Conservation (phyloP, 1,284 basidiomycete genomes). For the Cerrena zonata region DNA sequence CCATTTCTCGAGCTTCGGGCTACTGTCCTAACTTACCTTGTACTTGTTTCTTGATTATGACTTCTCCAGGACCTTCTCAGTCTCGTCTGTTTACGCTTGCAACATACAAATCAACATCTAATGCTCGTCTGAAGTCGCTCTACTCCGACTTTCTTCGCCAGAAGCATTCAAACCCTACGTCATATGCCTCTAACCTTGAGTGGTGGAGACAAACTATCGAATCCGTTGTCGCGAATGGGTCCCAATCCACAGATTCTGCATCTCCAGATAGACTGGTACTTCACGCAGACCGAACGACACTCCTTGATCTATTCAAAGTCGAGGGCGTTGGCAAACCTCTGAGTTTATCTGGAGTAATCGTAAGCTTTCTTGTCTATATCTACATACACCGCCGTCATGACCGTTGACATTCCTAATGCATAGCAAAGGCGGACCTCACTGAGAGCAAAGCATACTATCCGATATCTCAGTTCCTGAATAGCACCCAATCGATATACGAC, state of each 20-base stretch:
- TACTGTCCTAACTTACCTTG: background rate
- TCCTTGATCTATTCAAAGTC: slow-evolving; percentile 59
- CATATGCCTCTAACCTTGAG: slow-evolving; percentile 74
- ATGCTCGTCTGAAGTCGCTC: slow-evolving; percentile 70
- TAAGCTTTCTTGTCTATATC: slow-evolving; percentile 35
- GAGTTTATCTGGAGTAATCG: slow-evolving; percentile 75
- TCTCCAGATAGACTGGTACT: slow-evolving; percentile 57
- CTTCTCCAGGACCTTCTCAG: background rate
- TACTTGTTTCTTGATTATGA: background rate
- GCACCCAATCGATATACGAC: slow-evolving; percentile 61
- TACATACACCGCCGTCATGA: slow-evolving; percentile 14
- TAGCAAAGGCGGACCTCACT: slow-evolving; percentile 62
- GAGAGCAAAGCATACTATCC: slow-evolving; percentile 43
- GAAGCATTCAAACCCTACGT: slow-evolving; percentile 77
- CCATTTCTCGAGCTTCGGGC: background rate
- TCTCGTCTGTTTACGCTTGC: slow-evolving; percentile 32
- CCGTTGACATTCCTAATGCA: slow-evolving; percentile 16
- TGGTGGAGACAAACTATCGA: slow-evolving; percentile 82
- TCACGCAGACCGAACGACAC: slow-evolving; percentile 44
- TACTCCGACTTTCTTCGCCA: slow-evolving; percentile 86
- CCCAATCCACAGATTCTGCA: slow-evolving; percentile 35
- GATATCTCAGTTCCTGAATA: slow-evolving; percentile 51
- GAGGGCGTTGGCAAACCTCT: slow-evolving; percentile 76
- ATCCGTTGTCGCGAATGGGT: slow-evolving; percentile 53
- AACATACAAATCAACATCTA: slow-evolving; percentile 48